A percentile compares a stretch with the other conserved stretches of the same genome.
phyloP scores from a whole-genome alignment of 352 stramenopile genomes.

The Globisporangium uncinulatum region DNA sequence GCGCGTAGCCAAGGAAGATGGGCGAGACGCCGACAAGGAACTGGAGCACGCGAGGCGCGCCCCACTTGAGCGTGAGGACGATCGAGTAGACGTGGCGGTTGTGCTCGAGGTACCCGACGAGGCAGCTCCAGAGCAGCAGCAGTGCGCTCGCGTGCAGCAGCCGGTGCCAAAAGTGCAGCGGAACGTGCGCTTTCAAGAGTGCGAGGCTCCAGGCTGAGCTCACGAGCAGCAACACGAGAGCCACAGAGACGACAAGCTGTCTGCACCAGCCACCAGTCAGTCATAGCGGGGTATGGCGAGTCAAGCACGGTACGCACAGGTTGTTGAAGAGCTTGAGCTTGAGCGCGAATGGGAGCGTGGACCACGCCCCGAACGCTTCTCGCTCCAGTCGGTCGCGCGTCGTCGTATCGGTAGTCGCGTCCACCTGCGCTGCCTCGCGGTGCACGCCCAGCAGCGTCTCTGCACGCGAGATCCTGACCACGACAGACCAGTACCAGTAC shows the following conservation, averaged over 20 bases:
- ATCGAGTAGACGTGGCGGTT: conserved; percentile 86
- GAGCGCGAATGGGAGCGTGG: conserved; percentile 34
- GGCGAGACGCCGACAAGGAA: conserved; percentile 87
- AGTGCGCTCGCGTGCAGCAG: conserved; percentile 62
- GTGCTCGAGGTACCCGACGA: conserved; percentile 86
- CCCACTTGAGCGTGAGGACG: conserved; percentile 84
- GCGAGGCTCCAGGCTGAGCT: conserved; percentile 74
- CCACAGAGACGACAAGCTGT: conserved; percentile 47
- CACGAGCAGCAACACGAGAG: conserved; percentile 44
- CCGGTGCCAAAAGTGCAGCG: conserved; percentile 69
- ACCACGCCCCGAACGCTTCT: conserved; percentile 19
- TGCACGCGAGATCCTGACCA: conserved; percentile 10
- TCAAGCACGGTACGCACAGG: too few species aligned
- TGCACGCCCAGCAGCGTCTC: conserved; percentile 12
- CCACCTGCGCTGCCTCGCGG: neutral
- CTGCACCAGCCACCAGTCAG: conserved; percentile 16
- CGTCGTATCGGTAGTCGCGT: neutral
- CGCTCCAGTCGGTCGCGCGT: neutral
- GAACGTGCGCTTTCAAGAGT: conserved; percentile 64
- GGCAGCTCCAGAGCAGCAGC: conserved; percentile 74
- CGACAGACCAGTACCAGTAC: neutral
- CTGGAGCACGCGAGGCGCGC: conserved; percentile 72
- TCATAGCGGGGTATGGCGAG: neutral
- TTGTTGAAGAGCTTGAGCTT: conserved; percentile 65
- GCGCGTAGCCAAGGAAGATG: conserved; percentile 83